Evolutionary conservation across 306 rosid genomes (phyloP).

Genomic region (Malus fusca): DNA sequence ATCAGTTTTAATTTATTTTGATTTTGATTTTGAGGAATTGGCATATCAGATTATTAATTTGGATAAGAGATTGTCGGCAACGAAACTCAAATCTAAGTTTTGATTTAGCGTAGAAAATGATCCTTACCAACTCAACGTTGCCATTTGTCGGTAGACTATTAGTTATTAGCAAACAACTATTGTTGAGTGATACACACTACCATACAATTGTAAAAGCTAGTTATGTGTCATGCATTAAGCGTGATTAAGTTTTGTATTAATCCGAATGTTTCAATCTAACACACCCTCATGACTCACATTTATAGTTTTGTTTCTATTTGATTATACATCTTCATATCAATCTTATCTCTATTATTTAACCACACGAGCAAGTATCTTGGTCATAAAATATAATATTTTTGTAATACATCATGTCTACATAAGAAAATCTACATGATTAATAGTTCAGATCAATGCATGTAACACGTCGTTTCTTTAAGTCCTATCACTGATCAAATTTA

Average conservation of each 20-base stretch:
- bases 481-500: no score
- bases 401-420: neutral
- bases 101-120: no score
- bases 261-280: neutral
- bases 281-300: neutral
- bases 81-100: no score
- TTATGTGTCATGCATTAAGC: neutral
- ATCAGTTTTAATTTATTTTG: neutral
- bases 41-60: neutral
- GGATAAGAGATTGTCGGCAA: neutral
- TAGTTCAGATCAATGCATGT: neutral
- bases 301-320: neutral
- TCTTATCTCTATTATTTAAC: neutral
- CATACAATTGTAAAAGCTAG: neutral
- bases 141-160: neutral
- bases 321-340: neutral
- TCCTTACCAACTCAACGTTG: no score
- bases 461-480: neutral
- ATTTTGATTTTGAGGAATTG: neutral
- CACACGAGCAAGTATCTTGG: neutral
- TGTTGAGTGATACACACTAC: neutral
- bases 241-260: neutral
- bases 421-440: neutral
- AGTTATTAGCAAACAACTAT: neutral
- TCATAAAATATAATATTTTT: accelerated